Evolutionary conservation across 2,329 filamentous ascomycete genomes (phyloP), one percentile per base, ranked within the genome.

Genomic region (Ascocoryne sarcoides): DNA sequence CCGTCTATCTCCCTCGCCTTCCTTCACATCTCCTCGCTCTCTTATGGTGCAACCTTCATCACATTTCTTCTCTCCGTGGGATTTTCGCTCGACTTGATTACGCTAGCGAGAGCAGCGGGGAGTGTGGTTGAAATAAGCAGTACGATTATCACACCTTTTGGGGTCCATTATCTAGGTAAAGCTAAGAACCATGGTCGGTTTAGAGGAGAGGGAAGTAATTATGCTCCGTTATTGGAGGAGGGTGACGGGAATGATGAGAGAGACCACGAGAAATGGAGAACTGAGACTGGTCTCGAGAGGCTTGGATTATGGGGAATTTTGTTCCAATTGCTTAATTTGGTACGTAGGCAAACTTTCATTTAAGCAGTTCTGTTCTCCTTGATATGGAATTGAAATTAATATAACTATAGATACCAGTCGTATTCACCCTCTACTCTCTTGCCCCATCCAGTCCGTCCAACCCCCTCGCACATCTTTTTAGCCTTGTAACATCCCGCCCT

Each of bases 1-100:
- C 64, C 71, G 0, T 75, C 71, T 0, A 57, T 73, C 10, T 62
- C 71, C 2, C 53, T 73, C 5, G 65, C 67, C 8, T 52, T 75
- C 3, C 62, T 75, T 10, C 71, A 75, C 50, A 60, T 76, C 23
- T 76, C 73, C 2, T 70, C 75, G 12, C 58, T 77, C 12, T 68
- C 70, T 1, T 76, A 75, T 50, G 62, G 67, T 1, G 66, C 67
- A 1, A 71, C 71, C 5, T 75, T 76, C 63, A 62, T 73, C 30
- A 75, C 72, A 1, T 76, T 71, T 43, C 59, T 76, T 3, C 61
- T 76, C 3, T 65, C 66, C 28, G 57, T 63, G 3, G 69, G 69
- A 0, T 72, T 71, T 43, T 69, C 59, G 0, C 61, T 71, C 3
- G 57, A 66, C 7, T 52, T 64, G 4, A 66, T 76, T 21, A 73